Conservation (phyloP, 179 eudicot species). For the Drosera spatulata region DNA sequence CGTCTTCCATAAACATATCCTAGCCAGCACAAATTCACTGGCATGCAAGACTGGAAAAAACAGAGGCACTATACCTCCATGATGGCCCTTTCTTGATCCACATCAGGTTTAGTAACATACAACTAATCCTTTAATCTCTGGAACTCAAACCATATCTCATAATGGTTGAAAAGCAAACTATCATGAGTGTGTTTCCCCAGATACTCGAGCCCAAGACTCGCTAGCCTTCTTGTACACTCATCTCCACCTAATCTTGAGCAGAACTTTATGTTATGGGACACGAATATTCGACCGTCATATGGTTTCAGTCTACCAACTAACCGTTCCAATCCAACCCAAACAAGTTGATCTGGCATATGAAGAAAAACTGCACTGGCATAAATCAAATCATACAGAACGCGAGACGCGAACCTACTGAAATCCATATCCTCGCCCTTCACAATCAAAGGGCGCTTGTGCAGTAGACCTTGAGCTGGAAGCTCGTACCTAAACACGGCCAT, state of each 20-base stretch:
- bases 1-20: no score
- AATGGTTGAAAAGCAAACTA: conserved; percentile 91
- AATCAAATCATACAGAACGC: conserved; percentile 59
- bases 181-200: conserved; percentile 79
- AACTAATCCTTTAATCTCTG: conserved; percentile 36
- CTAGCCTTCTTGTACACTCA: conserved; percentile 65
- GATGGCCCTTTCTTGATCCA: background rate
- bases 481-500: conserved; percentile 94
- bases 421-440: conserved; percentile 96
- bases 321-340: conserved; percentile 84
- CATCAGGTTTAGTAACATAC: background rate
- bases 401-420: conserved; percentile 64
- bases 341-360: conserved; percentile 93
- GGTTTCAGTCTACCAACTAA: conserved; percentile 58
- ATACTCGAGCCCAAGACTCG: conserved; percentile 69
- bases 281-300: conserved; percentile 71
- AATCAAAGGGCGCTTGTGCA: conserved; percentile 77
- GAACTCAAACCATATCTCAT: conserved; percentile 94
- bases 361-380: conserved; percentile 98
- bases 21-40: no score
- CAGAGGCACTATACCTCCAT: no score
- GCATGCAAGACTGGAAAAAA: no score
- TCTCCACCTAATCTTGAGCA: conserved; percentile 91
- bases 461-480: conserved; percentile 91
- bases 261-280: conserved; percentile 84